phyloP scores from a whole-genome alignment of 768 basidiomycete genomes.

The Amanita subjunquillea region DNA sequence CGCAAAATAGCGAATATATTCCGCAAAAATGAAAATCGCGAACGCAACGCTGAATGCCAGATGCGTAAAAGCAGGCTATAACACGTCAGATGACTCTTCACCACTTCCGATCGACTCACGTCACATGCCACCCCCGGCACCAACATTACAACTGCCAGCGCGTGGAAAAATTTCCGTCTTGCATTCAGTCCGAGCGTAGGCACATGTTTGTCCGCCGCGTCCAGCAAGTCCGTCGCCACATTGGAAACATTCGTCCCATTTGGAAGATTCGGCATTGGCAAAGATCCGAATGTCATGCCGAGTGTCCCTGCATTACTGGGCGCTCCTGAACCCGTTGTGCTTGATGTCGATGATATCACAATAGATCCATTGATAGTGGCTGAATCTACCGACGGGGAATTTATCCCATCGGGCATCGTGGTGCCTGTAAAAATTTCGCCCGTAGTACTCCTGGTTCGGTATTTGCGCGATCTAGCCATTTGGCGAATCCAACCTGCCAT shows the following conservation, averaged over 20 bases:
- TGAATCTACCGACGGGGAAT: conserved; percentile 1
- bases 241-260: conserved; percentile 34
- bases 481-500: conserved; percentile 95
- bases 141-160: conserved; percentile 92
- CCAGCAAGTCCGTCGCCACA: conserved; percentile 57
- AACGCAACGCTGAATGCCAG: conserved; percentile 93
- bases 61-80: conserved; percentile 92
- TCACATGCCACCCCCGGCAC: conserved; percentile 88
- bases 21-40: conserved; percentile 89
- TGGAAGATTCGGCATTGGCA: conserved; percentile 42
- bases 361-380: conserved; percentile 2
- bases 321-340: conserved; percentile 6
- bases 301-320: conserved; percentile 14
- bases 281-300: conserved; percentile 34
- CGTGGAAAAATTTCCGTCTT: conserved; percentile 95
- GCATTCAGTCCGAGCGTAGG: conserved; percentile 87
- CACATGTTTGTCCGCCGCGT: conserved; percentile 84
- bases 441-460: conserved; percentile 38
- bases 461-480: conserved; percentile 65
- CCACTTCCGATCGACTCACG: conserved; percentile 38
- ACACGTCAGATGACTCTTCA: conserved; percentile 8
- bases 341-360: neutral
- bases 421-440: conserved; percentile 25
- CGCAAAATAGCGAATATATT: conserved; percentile 98
- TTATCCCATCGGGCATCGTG: conserved; percentile 12